Conservation (phyloP, 148 eudicot species). For the Spergularia marina region DNA sequence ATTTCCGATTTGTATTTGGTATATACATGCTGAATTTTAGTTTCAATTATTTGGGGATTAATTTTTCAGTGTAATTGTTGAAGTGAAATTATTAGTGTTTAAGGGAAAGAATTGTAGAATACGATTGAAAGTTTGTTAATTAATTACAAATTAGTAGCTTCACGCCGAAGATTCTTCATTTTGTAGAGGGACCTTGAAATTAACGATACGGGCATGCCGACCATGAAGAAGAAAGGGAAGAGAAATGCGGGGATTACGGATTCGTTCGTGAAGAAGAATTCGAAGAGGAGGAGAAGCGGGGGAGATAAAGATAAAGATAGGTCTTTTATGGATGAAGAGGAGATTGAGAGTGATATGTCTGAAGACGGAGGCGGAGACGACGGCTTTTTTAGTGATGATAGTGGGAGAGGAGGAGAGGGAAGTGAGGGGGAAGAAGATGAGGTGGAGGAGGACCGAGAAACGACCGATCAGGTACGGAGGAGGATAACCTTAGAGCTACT, state of each 20-base stretch:
- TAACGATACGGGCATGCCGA: background rate
- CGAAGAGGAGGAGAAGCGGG: constrained; percentile 9
- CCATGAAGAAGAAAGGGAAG: constrained; percentile 6
- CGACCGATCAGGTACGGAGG: constrained; percentile 31
- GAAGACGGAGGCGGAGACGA: constrained; percentile 21
- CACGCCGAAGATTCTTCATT: no score
- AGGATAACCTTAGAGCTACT: constrained; percentile 28
- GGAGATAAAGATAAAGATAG: background rate
- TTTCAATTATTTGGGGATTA: no score
- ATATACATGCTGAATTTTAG: no score
- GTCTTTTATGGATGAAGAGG: constrained; percentile 24
- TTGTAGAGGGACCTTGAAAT: no score
- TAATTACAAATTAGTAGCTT: no score
- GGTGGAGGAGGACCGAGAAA: constrained; percentile 34
- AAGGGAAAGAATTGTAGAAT: no score
- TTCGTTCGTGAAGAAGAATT: constrained; percentile 6
- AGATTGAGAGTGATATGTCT: constrained; percentile 32
- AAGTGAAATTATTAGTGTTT: no score
- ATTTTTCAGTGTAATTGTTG: no score
- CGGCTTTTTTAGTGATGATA: constrained; percentile 18
- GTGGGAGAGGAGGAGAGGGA: background rate
- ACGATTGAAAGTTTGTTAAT: no score
- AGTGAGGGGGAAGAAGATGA: background rate
- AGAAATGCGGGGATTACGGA: background rate
- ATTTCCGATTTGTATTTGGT: no score